Percentiles rank a stretch among this genome's conserved stretches.
phyloP scores from a whole-genome alignment of 106 monocot genomes.

The Phalaenopsis aphrodite region DNA sequence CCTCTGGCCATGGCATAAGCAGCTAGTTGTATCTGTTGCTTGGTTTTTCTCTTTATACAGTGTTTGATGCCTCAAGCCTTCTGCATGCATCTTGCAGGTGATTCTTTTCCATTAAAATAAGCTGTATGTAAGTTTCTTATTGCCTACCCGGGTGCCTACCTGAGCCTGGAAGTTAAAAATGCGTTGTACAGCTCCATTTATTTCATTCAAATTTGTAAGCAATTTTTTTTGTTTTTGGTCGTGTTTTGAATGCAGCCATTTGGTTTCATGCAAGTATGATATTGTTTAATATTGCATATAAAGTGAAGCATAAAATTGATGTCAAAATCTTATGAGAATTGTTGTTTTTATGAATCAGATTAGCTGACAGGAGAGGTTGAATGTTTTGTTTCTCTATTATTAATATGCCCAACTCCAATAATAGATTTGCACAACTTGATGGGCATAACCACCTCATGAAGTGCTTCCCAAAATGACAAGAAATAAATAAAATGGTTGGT shows the following conservation, averaged over 20 bases:
- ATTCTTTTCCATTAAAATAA: constrained; percentile 8
- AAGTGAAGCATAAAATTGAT: too few species aligned
- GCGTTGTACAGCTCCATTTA: constrained; percentile 3
- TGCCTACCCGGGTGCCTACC: too few species aligned
- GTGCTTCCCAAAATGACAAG: too few species aligned
- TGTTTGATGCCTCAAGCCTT: not conserved
- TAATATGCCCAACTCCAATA: too few species aligned
- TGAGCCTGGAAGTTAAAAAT: not conserved
- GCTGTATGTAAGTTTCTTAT: not conserved
- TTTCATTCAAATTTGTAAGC: constrained; percentile 14
- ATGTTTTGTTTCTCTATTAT: too few species aligned
- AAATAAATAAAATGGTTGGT: too few species aligned
- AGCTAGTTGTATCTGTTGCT: not conserved
- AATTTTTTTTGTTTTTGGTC: not conserved
- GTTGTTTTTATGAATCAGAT: too few species aligned
- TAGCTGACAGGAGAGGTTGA: too few species aligned
- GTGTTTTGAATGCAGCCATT: not conserved
- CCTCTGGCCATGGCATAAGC: constrained; percentile 17
- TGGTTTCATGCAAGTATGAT: not conserved
- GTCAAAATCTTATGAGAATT: too few species aligned
- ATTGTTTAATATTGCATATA: too few species aligned
- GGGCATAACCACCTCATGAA: too few species aligned
- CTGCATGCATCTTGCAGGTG: not conserved
- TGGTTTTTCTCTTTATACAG: not conserved
- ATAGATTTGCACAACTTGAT: too few species aligned